Base-by-base conservation (phyloP, 2,329 filamentous ascomycete genomes). In the Didymella lethalis region DNA sequence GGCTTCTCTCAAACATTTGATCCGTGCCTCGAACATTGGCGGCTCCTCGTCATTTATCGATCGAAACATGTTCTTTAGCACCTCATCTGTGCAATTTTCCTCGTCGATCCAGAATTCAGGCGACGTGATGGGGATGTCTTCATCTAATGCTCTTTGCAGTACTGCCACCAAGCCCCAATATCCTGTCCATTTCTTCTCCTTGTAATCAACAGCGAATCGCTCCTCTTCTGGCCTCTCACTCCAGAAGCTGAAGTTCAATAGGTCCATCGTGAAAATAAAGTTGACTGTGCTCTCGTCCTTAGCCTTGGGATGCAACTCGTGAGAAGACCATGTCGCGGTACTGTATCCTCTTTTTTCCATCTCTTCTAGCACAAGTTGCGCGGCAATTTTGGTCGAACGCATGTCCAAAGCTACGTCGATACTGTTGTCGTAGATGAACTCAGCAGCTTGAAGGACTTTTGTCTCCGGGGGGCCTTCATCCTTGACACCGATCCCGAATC, bases 181-280 rank as follows among this genome's bases (percentile, higher is more conserved):
- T 3, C 95, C 95, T 0, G 93, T 97, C 92, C 93, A 98, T 57
- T 79, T 86, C 76, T 86, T 89, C 28, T 87, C 93, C 45, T 85
- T 85, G 77, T 97, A 98, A 57, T 91, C 88, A 41, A 99, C 85
- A 10, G 90, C 85, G 76, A 94, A 99, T 11, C 92, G 84, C 68
- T 94, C 88, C 5, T 87, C 84, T 11, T 90, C 88, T 2, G 77
- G 71, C 59, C 83, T 78, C 51, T 91, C 89, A 14, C 92, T 96
- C 95, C 95, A 99, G 77, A 99, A 99, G 23, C 90, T 96, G 74
- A 98, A 99, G 75, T 99, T 99, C 49, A 99, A 81, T 28, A 99
- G 78, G 75, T 99, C 95, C 92, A 99, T 96, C 20, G 91, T 92
- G 75, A 99, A 98, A 69, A 99, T 94, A 75, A 99, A 98, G 63